These are phyloP conservation scores for Posidonia australis DNA, from an alignment of 106 monocot genomes.

Conservation along the genomic window DNA sequence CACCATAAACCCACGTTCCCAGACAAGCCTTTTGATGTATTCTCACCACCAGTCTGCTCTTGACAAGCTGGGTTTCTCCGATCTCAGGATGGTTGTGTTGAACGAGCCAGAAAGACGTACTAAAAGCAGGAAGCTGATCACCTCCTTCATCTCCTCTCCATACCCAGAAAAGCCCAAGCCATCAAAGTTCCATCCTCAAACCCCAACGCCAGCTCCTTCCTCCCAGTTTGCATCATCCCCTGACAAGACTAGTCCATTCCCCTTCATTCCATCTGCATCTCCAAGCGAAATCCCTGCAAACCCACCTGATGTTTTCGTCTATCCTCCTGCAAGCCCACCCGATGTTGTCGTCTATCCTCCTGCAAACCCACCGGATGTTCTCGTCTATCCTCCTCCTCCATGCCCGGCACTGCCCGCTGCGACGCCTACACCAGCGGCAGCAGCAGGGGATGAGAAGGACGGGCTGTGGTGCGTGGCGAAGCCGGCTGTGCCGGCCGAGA, in stretches of 20 bases:
- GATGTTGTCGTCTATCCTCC: background rate
- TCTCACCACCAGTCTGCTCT: slow-evolving; percentile 5
- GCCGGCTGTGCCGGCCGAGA: slow-evolving; percentile 36
- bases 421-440: slow-evolving; percentile 6
- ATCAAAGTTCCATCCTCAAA: background rate
- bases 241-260: slow-evolving; percentile 6
- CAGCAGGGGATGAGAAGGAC: background rate
- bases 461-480: slow-evolving; percentile 43
- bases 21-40: background rate
- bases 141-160: slow-evolving; percentile 7
- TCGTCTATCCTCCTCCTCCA: slow-evolving; percentile 4
- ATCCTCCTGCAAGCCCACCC: slow-evolving; percentile 9
- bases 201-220: background rate
- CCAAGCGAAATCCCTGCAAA: slow-evolving; percentile 12
- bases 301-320: slow-evolving; percentile 2
- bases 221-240: slow-evolving; percentile 17
- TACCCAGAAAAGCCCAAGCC: slow-evolving; percentile 4
- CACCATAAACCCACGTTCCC: background rate
- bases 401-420: slow-evolving; percentile 8
- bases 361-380: background rate
- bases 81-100: background rate
- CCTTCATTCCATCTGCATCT: slow-evolving; percentile 26
- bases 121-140: slow-evolving; percentile 15
- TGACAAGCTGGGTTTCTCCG: slow-evolving; percentile 7
- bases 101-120: background rate